phyloP scores from a whole-genome alignment of 2,329 filamentous ascomycete genomes.

The Apiospora saccharicola region DNA sequence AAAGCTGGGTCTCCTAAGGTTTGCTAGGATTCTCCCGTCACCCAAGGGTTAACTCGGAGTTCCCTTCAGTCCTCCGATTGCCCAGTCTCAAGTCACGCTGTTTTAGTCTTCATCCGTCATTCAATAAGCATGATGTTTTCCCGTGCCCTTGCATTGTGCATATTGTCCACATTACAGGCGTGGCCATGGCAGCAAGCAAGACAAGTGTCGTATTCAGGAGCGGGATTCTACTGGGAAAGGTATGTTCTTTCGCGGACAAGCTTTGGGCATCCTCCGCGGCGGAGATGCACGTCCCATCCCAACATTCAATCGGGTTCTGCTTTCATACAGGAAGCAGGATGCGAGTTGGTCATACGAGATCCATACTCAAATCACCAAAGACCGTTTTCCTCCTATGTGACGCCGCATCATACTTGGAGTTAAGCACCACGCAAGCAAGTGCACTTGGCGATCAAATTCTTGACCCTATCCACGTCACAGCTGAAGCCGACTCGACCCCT shows the following conservation, averaged over 20 bases:
- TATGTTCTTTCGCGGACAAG: neutral
- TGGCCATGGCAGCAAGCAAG: neutral
- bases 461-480: neutral
- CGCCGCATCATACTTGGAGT: neutral
- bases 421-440: neutral
- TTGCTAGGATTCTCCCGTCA: neutral
- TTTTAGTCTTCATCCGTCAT: neutral
- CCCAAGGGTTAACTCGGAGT: neutral
- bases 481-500: neutral
- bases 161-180: neutral
- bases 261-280: neutral
- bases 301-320: neutral
- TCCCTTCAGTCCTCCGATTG: neutral
- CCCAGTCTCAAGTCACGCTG: neutral
- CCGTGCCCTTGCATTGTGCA: neutral
- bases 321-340: neutral
- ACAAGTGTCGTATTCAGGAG: neutral
- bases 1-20: neutral
- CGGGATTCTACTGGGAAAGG: neutral
- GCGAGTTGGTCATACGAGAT: neutral
- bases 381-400: neutral
- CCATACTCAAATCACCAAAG: neutral
- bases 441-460: neutral
- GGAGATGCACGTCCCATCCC: constrained; percentile 13
- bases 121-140: neutral